These are phyloP conservation scores for Phytopythium sindhum DNA, from an alignment of 352 stramenopile genomes.

Conservation along the genomic window DNA sequence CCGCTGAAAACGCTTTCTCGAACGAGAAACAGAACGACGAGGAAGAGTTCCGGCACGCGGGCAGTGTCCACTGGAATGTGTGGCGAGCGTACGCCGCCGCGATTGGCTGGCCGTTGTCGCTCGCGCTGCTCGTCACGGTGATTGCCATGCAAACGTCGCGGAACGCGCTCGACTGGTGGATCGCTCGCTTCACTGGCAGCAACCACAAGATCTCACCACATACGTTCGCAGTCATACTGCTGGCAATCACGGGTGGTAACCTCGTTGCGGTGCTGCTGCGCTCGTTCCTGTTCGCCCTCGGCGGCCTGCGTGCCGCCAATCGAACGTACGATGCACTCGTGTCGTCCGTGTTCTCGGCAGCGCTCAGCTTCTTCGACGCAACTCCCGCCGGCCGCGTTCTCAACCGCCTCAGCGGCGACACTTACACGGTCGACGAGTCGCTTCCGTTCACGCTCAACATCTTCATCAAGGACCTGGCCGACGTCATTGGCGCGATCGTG, in stretches of 20 bases:
- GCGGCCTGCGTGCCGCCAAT: conserved; percentile 65
- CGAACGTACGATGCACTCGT: conserved; percentile 58
- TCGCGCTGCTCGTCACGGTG: conserved; percentile 48
- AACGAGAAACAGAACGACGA: conserved; percentile 5
- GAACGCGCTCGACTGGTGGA: conserved; percentile 83
- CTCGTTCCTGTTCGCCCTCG: conserved; percentile 84
- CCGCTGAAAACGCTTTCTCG: not conserved
- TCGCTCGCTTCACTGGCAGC: conserved; percentile 28
- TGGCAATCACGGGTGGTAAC: conserved; percentile 68
- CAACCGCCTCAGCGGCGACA: conserved; percentile 79
- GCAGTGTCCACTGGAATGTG: conserved; percentile 46
- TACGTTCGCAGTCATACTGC: conserved; percentile 51
- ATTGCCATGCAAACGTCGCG: conserved; percentile 74
- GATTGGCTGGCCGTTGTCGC: conserved; percentile 46
- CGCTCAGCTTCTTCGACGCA: conserved; percentile 65
- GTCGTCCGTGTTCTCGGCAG: conserved; percentile 44
- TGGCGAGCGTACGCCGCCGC: conserved; percentile 58
- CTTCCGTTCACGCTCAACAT: conserved; percentile 89
- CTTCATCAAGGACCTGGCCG: conserved; percentile 77
- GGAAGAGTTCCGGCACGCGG: conserved; percentile 65
- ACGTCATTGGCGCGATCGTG: conserved; percentile 62
- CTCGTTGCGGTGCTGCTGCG: conserved; percentile 65
- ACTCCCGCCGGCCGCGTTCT: conserved; percentile 69
- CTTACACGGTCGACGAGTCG: conserved; percentile 82
- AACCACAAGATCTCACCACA: conserved; percentile 45